phyloP scores from a whole-genome alignment of 108 stramenopile species.

The Skeletonema tropicum region DNA sequence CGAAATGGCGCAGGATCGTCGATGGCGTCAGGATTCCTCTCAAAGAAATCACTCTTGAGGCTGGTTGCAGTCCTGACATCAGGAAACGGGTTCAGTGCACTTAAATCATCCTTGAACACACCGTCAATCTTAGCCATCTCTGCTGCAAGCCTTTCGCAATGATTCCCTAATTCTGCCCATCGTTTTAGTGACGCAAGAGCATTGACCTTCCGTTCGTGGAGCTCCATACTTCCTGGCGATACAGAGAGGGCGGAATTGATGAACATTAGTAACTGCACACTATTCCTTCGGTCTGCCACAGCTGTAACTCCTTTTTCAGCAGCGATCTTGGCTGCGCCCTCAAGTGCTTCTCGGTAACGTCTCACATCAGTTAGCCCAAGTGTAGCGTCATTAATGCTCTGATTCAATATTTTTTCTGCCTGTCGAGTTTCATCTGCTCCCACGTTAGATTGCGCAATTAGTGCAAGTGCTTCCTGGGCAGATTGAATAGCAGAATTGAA shows the following conservation, averaged over 20 bases:
- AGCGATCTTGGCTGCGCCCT: slow-evolving; percentile 33
- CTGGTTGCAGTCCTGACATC: slow-evolving; percentile 51
- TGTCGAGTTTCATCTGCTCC: slow-evolving; percentile 24
- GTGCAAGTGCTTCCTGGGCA: slow-evolving; percentile 16
- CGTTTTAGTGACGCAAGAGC: slow-evolving; percentile 63
- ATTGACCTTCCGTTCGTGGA: slow-evolving; percentile 65
- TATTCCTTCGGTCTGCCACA: slow-evolving; percentile 40
- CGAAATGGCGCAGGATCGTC: slow-evolving; percentile 23
- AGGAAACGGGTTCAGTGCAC: slow-evolving; percentile 59
- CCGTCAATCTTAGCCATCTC: slow-evolving; percentile 64
- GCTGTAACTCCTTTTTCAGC: slow-evolving; percentile 21
- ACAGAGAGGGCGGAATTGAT: slow-evolving; percentile 64
- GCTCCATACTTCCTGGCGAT: slow-evolving; percentile 55
- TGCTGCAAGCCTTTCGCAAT: slow-evolving; percentile 76
- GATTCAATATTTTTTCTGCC: slow-evolving; percentile 56
- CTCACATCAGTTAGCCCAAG: slow-evolving; percentile 61
- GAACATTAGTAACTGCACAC: slow-evolving; percentile 56
- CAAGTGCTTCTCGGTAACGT: slow-evolving; percentile 46
- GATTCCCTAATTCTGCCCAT: slow-evolving; percentile 76
- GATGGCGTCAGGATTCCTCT: slow-evolving; percentile 37
- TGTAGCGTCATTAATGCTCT: slow-evolving; percentile 64
- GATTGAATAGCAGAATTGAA: slow-evolving; percentile 45
- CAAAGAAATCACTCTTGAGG: slow-evolving; percentile 48
- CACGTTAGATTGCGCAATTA: background rate
- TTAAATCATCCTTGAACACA: slow-evolving; percentile 67